A percentile compares a stretch with the other conserved stretches of the same genome.
These are phyloP conservation scores for Crucibulum laeve DNA, from an alignment of 768 basidiomycete species.

Conservation along the genomic window DNA sequence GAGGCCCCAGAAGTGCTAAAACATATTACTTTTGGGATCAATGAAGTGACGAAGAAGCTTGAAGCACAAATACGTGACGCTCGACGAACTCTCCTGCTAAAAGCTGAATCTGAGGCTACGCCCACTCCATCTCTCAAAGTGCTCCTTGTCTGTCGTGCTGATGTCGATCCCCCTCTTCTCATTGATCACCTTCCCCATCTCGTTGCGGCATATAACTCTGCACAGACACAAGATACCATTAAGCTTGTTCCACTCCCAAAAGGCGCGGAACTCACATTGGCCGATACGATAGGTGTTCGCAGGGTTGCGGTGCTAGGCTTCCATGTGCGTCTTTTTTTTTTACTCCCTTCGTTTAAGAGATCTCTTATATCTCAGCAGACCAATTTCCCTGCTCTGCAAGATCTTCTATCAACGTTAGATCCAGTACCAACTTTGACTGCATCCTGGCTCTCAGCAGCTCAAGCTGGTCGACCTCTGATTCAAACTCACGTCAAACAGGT, in stretches of 20 bases:
- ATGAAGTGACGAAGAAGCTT: slow-evolving; percentile 70
- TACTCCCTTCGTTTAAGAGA: background rate
- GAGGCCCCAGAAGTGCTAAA: slow-evolving; percentile 34
- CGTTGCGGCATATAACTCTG: slow-evolving; percentile 72
- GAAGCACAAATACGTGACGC: slow-evolving; percentile 47
- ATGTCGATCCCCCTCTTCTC: slow-evolving; percentile 68
- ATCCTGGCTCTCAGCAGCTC: slow-evolving; percentile 51
- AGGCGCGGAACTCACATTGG: slow-evolving; percentile 59
- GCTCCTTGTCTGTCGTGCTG: slow-evolving; percentile 70
- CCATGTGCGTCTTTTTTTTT: slow-evolving; percentile 42
- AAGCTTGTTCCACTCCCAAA: slow-evolving; percentile 63
- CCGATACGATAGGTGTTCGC: slow-evolving; percentile 59
- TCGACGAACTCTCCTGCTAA: slow-evolving; percentile 21
- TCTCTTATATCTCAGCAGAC: slow-evolving; percentile 21
- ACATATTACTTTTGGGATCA: slow-evolving; percentile 67
- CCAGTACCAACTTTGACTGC: slow-evolving; percentile 55
- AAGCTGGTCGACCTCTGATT: slow-evolving; percentile 30
- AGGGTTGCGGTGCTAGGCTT: slow-evolving; percentile 65
- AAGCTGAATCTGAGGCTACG: slow-evolving; percentile 9
- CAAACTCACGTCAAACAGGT: slow-evolving; percentile 83
- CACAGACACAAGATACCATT: slow-evolving; percentile 26
- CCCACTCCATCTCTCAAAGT: slow-evolving; percentile 23
- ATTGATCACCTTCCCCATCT: slow-evolving; percentile 75
- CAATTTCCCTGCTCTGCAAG: slow-evolving; percentile 31
- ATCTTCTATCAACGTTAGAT: slow-evolving; percentile 35